Conservation (phyloP, 1,139 yeast genomes). For the Candida sojae region DNA sequence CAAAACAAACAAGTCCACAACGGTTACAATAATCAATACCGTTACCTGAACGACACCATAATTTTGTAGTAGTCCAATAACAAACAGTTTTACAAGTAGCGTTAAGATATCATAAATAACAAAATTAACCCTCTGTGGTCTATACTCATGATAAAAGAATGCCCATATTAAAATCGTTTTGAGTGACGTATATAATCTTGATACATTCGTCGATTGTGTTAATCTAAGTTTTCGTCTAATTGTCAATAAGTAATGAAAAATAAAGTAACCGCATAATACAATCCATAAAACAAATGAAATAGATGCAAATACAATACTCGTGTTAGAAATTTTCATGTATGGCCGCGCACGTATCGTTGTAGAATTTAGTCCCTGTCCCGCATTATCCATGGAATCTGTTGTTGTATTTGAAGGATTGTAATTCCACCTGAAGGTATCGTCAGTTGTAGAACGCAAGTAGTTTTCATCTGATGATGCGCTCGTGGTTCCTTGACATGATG, state of each 20-base stretch:
- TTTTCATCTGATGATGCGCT: neutral
- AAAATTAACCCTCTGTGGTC: constrained; percentile 43
- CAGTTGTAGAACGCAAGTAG: neutral
- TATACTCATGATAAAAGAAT: constrained; percentile 42
- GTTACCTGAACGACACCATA: constrained; percentile 48
- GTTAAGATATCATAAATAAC: constrained; percentile 35
- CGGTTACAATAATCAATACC: constrained; percentile 38
- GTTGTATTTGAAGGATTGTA: neutral
- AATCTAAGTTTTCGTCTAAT: constrained; percentile 19
- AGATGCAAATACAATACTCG: constrained; percentile 26
- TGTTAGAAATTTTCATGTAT: constrained; percentile 13
- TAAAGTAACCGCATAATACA: constrained; percentile 29
- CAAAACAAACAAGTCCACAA: constrained; percentile 30
- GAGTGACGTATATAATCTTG: constrained; percentile 48
- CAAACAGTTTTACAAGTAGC: constrained; percentile 33
- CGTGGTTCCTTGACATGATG: neutral
- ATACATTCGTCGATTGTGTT: constrained; percentile 23
- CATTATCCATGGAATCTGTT: neutral
- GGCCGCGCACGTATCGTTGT: neutral
- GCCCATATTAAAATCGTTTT: constrained; percentile 51
- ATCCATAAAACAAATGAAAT: constrained; percentile 39
- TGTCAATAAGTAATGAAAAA: constrained; percentile 28
- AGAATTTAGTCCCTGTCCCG: neutral
- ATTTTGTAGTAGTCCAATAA: constrained; percentile 46
- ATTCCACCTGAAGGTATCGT: neutral